Conservation (phyloP, 2,329 filamentous ascomycete species). For the Tolypocladium endophyticum region DNA sequence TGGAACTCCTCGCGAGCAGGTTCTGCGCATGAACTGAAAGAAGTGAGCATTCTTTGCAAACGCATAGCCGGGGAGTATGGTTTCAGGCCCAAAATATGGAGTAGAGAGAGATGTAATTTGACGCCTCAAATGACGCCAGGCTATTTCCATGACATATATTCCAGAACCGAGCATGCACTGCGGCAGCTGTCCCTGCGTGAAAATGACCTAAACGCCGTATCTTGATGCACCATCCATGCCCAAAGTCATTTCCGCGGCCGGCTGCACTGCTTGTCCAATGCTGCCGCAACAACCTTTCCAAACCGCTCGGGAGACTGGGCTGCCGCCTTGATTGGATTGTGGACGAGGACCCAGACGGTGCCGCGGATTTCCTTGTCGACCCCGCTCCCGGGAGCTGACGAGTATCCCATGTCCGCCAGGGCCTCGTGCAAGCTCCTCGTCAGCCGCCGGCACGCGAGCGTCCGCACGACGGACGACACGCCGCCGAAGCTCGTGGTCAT, state of each 20-base stretch:
- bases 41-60: neutral
- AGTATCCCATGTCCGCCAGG: slow-evolving; percentile 15
- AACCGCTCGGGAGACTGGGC: slow-evolving; percentile 8
- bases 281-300: slow-evolving; percentile 8
- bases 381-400: slow-evolving; percentile 2
- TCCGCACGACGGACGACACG: slow-evolving; percentile 13
- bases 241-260: neutral
- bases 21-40: slow-evolving; percentile 14
- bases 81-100: neutral
- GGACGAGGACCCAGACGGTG: slow-evolving; percentile 14
- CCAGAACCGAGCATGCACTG: neutral
- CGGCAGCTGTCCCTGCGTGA: neutral
- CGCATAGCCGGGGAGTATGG: neutral
- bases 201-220: neutral
- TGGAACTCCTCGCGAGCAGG: slow-evolving; percentile 14
- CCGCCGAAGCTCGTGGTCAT: slow-evolving; percentile 9
- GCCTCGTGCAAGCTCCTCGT: slow-evolving; percentile 15
- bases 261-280: slow-evolving; percentile 5
- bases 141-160: neutral
- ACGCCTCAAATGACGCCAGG: neutral
- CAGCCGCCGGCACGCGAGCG: slow-evolving; percentile 13
- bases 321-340: slow-evolving; percentile 8
- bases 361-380: slow-evolving; percentile 10
- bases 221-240: neutral
- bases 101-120: neutral